Base-by-base conservation (phyloP, 1,284 basidiomycete species). In the Irpex sp. region DNA sequence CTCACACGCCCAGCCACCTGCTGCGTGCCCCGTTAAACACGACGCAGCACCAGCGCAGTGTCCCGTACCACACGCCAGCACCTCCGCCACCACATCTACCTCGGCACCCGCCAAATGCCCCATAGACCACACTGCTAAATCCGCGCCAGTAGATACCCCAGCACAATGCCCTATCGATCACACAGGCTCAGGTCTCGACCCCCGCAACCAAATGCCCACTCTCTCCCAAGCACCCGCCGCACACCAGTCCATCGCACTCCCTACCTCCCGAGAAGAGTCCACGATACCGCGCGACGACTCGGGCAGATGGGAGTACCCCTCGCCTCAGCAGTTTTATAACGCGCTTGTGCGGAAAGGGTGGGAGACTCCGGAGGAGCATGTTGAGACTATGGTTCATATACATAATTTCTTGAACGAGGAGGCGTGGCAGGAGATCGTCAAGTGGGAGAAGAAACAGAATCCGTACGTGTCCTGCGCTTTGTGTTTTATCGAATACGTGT, bases 341-440 rank as follows among this genome's bases (percentile, higher is more conserved):
- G 97, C 97, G 0, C 84, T 99, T 5, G 93, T 94, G 13, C 82
- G 96, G 68, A 99, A 99, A 75, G 97, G 97, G 1, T 96, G 93
- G 94, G 96, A 97, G 77, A 97, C 97, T 3, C 95, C 96, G 0
- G 96, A 97, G 76, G 95, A 98, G 73, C 91, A 95, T 74, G 87
- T 99, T 49, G 96, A 97, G 75, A 94, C 89, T 56, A 98, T 99
- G 93, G 97, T 99, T 47, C 88, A 95, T 62, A 98, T 99, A 47
- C 97, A 99, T 77, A 99, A 99, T 74, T 98, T 96, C 71, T 77
- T 99, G 75, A 99, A 99, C 72, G 97, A 99, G 78, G 84, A 90
- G 71, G 97, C 97, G 5, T 99, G 97, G 97, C 79, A 88, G 64
- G 94, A 99, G 77, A 96, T 99, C 15, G 76, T 95, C 66, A 91